Conservation (phyloP, 202 grass and related monocot species). For the Zoysia matrella region DNA sequence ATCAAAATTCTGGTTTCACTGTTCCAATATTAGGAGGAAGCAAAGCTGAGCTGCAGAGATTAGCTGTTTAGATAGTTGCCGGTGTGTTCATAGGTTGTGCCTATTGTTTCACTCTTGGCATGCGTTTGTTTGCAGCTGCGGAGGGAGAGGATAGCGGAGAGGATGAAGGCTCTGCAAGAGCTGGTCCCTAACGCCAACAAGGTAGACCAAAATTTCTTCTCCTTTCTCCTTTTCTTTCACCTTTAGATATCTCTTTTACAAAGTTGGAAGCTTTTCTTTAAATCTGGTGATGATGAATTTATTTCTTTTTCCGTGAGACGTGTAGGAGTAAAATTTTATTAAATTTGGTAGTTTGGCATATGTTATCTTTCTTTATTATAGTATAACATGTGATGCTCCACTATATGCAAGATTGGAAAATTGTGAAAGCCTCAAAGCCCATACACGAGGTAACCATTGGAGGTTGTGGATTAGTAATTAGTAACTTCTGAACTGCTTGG, state of each 20-base stretch:
- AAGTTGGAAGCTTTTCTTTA: constrained; percentile 56
- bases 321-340: constrained; percentile 2
- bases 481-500: constrained; percentile 5
- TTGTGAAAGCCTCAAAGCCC: neutral
- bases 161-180: constrained; percentile 98
- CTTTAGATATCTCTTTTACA: constrained; percentile 38
- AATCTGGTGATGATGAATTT: constrained; percentile 31
- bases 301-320: constrained; percentile 15
- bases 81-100: neutral
- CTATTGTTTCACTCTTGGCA: constrained; percentile 11
- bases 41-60: neutral
- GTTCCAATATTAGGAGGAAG: neutral
- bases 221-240: constrained; percentile 1
- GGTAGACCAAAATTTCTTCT: constrained; percentile 49
- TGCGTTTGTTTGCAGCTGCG: constrained; percentile 66
- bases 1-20: neutral
- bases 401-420: constrained; percentile 32
- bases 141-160: constrained; percentile 98
- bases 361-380: constrained; percentile 24
- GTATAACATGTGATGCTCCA: constrained; percentile 28
- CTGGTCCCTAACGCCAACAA: constrained; percentile 93
- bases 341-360: neutral
- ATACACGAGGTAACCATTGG: constrained; percentile 25
- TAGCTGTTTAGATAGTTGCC: neutral
- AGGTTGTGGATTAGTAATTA: constrained; percentile 18